Evolutionary conservation across 306 rosid species (phyloP), one percentile per base, ranked within the genome.

Genomic region (Dalbergia cultrata): DNA sequence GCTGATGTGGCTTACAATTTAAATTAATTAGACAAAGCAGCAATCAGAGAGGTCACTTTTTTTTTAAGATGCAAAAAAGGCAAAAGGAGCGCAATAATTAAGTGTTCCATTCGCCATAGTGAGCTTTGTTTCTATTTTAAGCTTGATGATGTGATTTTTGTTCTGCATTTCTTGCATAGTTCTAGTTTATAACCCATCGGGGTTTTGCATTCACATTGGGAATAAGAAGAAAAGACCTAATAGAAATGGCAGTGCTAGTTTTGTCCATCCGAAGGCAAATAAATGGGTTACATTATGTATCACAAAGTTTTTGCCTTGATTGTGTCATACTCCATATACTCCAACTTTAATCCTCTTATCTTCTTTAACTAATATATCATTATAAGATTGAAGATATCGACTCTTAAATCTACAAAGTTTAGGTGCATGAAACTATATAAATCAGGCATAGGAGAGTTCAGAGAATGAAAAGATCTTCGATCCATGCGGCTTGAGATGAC

Each of bases 321-420:
- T 14, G 54, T 56, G 65, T 75, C 85, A 75, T 4, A 16, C 52
- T 35, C 85, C 81, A 69, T 76, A 69, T 35, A 56, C n/a, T 71
- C 67, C 73, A 70, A 13, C 70, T 66, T 81, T 67, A 57, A 67
- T 44, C 70, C 59, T 63, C 76, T 60, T 75, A 82, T 82, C 77
- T 67, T 39, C 1, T 57, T n/a, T 22, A 64, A 5, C 26, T 14
- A 45, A 19, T 26, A 26, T 26, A 13, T 6, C 9, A 50, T 65
- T 74, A 54, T 53, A 9, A 18, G 10, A 8, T 44, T 16, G 39
- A 31, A 31, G 80, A 81, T 74, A 73, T 56, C 44, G 26, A 65
- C 66, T 64, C 47, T 72, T 71, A 26, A 26, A 35, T 62, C 49
- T 41, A 39, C 14, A 26, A 44, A 43, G 61, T 19, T 56, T 43